These are phyloP conservation scores for Cladophialophora immunda DNA, from an alignment of 2,329 filamentous ascomycete genomes.

Conservation along the genomic window DNA sequence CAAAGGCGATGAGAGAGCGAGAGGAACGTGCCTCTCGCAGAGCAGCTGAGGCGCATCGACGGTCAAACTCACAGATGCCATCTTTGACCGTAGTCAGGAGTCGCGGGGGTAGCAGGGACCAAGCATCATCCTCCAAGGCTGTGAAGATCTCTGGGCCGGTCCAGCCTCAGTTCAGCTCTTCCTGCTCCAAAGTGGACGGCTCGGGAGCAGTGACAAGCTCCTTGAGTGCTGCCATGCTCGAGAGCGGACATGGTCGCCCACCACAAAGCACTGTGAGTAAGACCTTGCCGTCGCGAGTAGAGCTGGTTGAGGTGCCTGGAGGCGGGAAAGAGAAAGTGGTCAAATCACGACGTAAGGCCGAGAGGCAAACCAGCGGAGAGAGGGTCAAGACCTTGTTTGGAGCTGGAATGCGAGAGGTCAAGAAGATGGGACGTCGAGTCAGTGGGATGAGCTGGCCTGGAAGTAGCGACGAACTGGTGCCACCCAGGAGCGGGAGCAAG, in stretches of 20 bases:
- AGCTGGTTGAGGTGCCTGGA: slow-evolving; percentile 26
- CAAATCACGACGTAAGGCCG: slow-evolving; percentile 27
- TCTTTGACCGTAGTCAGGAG: slow-evolving; percentile 4
- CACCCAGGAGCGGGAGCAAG: slow-evolving; percentile 9
- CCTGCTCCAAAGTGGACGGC: neutral
- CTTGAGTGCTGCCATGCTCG: slow-evolving; percentile 26
- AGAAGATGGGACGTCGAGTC: slow-evolving; percentile 37
- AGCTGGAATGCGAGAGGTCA: slow-evolving; percentile 37
- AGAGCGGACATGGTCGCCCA: slow-evolving; percentile 25
- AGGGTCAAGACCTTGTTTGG: slow-evolving; percentile 37
- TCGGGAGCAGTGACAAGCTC: slow-evolving; percentile 8
- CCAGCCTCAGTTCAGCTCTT: neutral
- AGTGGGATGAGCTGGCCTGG: slow-evolving; percentile 33
- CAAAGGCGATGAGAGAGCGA: slow-evolving; percentile 22
- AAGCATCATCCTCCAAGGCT: slow-evolving; percentile 5
- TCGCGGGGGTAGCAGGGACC: slow-evolving; percentile 2
- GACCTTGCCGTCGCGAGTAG: slow-evolving; percentile 13
- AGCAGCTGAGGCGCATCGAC: slow-evolving; percentile 21
- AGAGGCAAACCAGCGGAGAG: slow-evolving; percentile 35
- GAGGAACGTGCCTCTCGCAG: slow-evolving; percentile 24
- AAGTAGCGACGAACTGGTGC: slow-evolving; percentile 32
- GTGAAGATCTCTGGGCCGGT: neutral
- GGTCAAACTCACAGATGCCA: slow-evolving; percentile 18
- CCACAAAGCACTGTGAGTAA: neutral
- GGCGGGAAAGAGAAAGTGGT: slow-evolving; percentile 31